A percentile compares a stretch with the other conserved stretches of the same genome.
phyloP scores from a whole-genome alignment of 2,329 filamentous ascomycete species.

The Aspergillus fumigatus region DNA sequence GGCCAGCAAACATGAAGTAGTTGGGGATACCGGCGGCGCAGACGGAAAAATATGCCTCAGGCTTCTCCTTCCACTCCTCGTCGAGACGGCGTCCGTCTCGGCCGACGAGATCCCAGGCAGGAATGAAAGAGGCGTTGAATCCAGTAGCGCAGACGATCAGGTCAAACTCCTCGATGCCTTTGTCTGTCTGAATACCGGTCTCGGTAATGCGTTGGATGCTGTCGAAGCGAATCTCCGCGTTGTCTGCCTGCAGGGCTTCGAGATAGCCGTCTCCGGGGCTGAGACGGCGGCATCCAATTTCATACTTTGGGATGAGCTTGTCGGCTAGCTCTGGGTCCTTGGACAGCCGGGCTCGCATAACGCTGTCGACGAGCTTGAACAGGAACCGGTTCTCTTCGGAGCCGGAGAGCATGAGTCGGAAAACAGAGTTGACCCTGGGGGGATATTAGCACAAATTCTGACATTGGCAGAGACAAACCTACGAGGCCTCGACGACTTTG shows the following conservation, averaged over 20 bases:
- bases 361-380: background rate
- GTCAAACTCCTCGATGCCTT: slow-evolving; percentile 22
- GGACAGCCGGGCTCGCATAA: slow-evolving; percentile 18
- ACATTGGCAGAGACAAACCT: background rate
- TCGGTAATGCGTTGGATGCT: slow-evolving; percentile 20
- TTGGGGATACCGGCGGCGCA: slow-evolving; percentile 22
- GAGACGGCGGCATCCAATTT: slow-evolving; percentile 25
- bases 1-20: slow-evolving; percentile 26
- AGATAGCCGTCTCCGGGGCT: slow-evolving; percentile 27
- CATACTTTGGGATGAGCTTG: slow-evolving; percentile 21
- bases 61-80: slow-evolving; percentile 18
- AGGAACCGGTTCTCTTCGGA: slow-evolving; percentile 8
- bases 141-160: slow-evolving; percentile 39
- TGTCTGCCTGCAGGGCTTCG: slow-evolving; percentile 21
- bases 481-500: slow-evolving; percentile 19
- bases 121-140: slow-evolving; percentile 37
- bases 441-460: background rate
- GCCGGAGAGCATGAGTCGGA: slow-evolving; percentile 12
- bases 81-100: slow-evolving; percentile 16
- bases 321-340: slow-evolving; percentile 14
- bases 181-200: slow-evolving; percentile 16
- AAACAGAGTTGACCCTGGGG: slow-evolving; percentile 9
- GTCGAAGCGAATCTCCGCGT: slow-evolving; percentile 17
- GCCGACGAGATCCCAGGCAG: slow-evolving; percentile 33
- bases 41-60: slow-evolving; percentile 22